Conservation (phyloP, 345 rosid genomes). For the Toxicodendron radicans region DNA sequence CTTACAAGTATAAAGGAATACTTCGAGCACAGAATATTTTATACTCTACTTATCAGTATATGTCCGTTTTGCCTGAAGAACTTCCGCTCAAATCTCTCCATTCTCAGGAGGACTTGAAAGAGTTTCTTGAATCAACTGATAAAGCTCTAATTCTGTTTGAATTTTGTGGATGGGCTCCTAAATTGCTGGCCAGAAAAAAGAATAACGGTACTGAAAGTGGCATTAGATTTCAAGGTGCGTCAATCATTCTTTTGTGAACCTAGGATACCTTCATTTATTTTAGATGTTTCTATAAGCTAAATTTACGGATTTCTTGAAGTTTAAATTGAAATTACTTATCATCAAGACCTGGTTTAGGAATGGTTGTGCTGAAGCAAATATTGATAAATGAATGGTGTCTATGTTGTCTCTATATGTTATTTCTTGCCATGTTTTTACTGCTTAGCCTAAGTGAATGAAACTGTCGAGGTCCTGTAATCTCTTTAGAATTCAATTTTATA, state of each 20-base stretch:
- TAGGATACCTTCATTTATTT: background rate
- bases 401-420: background rate
- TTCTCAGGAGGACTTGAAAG: conserved; percentile 47
- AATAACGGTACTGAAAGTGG: conserved; percentile 47
- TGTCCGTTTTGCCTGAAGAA: conserved; percentile 47
- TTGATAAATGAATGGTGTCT: background rate
- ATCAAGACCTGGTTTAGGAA: background rate
- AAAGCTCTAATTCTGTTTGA: conserved; percentile 69
- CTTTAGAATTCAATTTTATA: background rate
- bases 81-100: conserved; percentile 50
- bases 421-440: background rate
- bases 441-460: background rate
- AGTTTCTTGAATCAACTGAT: conserved; percentile 75
- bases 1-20: conserved; percentile 70
- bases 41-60: conserved; percentile 49
- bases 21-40: conserved; percentile 59
- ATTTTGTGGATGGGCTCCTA: conserved; percentile 79
- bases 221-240: conserved; percentile 42
- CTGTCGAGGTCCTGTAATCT: background rate
- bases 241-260: background rate
- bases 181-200: conserved; percentile 38
- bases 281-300: background rate
- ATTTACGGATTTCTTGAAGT: too few species aligned
- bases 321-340: background rate
- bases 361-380: background rate